phyloP scores from a whole-genome alignment of 441 rosid genomes.

The Kokia cookei region DNA sequence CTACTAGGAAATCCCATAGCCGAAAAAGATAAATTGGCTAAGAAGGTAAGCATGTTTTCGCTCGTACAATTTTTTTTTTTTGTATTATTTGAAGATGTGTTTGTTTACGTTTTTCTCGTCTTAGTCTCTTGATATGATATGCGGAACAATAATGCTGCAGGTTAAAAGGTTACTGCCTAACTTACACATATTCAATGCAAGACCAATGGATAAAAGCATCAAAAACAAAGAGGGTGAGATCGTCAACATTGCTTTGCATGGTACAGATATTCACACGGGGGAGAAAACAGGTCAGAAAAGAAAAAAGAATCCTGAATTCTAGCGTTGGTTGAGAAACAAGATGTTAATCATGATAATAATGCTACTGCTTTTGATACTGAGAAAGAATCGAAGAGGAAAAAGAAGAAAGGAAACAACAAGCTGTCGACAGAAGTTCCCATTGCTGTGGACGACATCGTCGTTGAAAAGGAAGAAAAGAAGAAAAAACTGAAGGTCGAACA shows the following conservation, averaged over 20 bases:
- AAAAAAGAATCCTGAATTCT: constrained; percentile 9
- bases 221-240: constrained; percentile 20
- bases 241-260: constrained; percentile 16
- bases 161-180: constrained; percentile 43
- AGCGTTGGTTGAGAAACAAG: background rate
- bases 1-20: constrained; percentile 77
- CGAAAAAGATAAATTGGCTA: constrained; percentile 53
- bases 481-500: background rate
- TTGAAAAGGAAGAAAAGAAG: background rate
- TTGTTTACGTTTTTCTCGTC: background rate
- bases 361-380: background rate
- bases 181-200: constrained; percentile 70
- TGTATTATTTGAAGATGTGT: constrained; percentile 30
- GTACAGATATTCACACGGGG: constrained; percentile 11
- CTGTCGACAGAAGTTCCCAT: constrained; percentile 3
- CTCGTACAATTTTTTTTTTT: background rate
- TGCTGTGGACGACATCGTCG: background rate
- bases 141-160: constrained; percentile 32
- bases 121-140: constrained; percentile 1
- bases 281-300: constrained; percentile 11
- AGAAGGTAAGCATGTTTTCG: constrained; percentile 42
- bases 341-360: background rate
- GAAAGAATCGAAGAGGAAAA: constrained; percentile 21
- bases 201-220: constrained; percentile 37
- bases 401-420: constrained; percentile 18